Evolutionary conservation across 805 yeast genomes (phyloP).

Genomic region (Ogataea saltuana): DNA sequence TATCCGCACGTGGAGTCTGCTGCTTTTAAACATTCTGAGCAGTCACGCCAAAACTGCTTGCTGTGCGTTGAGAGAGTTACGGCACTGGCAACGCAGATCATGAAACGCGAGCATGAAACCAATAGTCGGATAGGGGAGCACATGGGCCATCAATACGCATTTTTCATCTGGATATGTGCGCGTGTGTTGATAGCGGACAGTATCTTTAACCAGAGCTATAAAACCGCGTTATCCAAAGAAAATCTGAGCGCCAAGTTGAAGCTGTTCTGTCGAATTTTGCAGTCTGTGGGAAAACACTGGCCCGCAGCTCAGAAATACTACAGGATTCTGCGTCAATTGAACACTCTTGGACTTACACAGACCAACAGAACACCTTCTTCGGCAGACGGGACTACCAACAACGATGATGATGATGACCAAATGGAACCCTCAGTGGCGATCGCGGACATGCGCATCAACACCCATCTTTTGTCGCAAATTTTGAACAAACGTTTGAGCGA

Average conservation of each 20-base stretch:
- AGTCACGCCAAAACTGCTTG: slow-evolving; percentile 22
- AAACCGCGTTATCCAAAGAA: slow-evolving; percentile 4
- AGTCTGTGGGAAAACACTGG: slow-evolving; percentile 30
- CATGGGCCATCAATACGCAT: slow-evolving; percentile 37
- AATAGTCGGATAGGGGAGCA: slow-evolving; percentile 5
- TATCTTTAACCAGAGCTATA: slow-evolving; percentile 17
- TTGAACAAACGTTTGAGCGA: slow-evolving; percentile 26
- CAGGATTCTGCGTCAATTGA: slow-evolving; percentile 30
- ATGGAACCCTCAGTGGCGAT: slow-evolving; percentile 40
- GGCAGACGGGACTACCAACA: slow-evolving; percentile 15
- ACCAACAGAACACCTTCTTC: slow-evolving; percentile 12
- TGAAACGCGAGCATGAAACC: slow-evolving; percentile 4
- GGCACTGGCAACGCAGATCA: slow-evolving; percentile 14
- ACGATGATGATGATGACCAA: slow-evolving; percentile 31
- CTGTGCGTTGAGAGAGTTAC: slow-evolving; percentile 16
- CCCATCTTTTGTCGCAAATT: slow-evolving; percentile 34
- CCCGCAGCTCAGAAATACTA: slow-evolving; percentile 31
- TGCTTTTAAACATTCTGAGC: slow-evolving; percentile 23
- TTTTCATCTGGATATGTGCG: slow-evolving; percentile 36
- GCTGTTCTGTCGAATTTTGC: slow-evolving; percentile 16
- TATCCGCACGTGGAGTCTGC: slow-evolving; percentile 29
- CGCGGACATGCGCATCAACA: slow-evolving; percentile 36
- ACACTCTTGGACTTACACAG: slow-evolving; percentile 24
- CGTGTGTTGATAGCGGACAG: slow-evolving; percentile 36
- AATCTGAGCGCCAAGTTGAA: slow-evolving; percentile 7